These are phyloP conservation scores for Punica granatum DNA, from an alignment of 345 rosid genomes.

Conservation along the genomic window DNA sequence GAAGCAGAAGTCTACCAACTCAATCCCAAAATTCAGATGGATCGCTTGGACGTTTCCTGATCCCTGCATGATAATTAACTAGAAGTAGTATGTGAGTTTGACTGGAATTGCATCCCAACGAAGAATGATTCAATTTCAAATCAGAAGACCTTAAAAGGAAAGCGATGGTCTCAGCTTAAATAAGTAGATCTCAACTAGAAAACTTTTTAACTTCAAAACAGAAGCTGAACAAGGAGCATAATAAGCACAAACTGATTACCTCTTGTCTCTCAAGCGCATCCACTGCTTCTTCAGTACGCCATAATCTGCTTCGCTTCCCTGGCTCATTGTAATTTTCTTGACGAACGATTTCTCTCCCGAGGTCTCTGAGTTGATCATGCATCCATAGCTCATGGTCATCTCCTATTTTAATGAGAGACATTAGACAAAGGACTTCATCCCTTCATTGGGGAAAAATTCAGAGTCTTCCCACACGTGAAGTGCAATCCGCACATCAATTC, in stretches of 20 bases:
- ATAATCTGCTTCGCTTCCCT: neutral
- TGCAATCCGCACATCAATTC: neutral
- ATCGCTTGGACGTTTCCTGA: neutral
- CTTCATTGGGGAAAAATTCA: neutral
- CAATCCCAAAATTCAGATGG: neutral
- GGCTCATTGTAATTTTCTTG: neutral
- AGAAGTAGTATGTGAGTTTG: neutral
- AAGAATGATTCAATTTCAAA: neutral
- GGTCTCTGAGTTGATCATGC: neutral
- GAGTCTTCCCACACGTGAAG: neutral
- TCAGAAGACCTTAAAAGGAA: neutral
- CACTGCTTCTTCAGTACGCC: neutral
- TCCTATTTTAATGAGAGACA: neutral
- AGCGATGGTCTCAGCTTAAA: neutral
- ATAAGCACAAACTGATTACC: neutral
- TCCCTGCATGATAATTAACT: conserved; percentile 1
- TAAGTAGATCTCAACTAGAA: neutral
- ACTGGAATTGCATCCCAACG: neutral
- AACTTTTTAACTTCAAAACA: too few species aligned
- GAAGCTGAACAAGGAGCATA: too few species aligned
- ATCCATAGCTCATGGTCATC: neutral
- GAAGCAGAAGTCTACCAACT: neutral
- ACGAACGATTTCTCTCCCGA: neutral
- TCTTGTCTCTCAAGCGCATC: neutral
- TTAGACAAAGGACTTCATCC: neutral